phyloP scores from a whole-genome alignment of 768 basidiomycete genomes.

The Leccinum subgranulosum region DNA sequence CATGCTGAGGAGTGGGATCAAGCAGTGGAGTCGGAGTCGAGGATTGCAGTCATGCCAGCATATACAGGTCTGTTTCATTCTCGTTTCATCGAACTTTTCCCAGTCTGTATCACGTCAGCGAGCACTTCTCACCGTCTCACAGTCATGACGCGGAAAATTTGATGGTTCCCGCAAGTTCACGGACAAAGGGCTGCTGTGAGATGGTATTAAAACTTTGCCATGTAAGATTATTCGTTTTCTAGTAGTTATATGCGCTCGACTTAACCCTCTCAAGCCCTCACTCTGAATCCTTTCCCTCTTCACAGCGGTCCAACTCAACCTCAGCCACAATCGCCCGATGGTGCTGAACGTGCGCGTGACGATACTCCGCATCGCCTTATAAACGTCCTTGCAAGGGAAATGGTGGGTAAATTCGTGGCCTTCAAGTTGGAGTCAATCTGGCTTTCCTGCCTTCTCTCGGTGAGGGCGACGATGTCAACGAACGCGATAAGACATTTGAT shows the following conservation, averaged over 20 bases:
- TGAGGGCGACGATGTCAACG: too few species aligned
- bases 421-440: constrained; percentile 14
- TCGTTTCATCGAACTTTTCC: constrained; percentile 13
- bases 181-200: constrained; percentile 83
- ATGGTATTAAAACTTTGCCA: constrained; percentile 79
- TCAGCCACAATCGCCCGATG: constrained; percentile 63
- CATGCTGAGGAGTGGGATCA: too few species aligned
- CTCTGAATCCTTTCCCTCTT: constrained; percentile 75
- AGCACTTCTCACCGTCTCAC: constrained; percentile 28
- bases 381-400: constrained; percentile 22
- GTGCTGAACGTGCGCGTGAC: constrained; percentile 50
- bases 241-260: not conserved
- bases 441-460: not conserved
- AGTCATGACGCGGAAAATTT: constrained; percentile 19
- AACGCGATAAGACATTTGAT: too few species aligned
- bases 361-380: constrained; percentile 33
- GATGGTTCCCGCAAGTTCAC: constrained; percentile 22
- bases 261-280: constrained; percentile 58
- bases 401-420: constrained; percentile 24
- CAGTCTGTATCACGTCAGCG: constrained; percentile 39
- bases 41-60: too few species aligned
- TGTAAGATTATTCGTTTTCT: constrained; percentile 49
- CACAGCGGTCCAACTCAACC: constrained; percentile 74
- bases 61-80: too few species aligned
- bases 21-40: too few species aligned